Evolutionary conservation across 2,329 filamentous ascomycete genomes (phyloP), one percentile per base, ranked within the genome.

Genomic region (Alternaria longipes): DNA sequence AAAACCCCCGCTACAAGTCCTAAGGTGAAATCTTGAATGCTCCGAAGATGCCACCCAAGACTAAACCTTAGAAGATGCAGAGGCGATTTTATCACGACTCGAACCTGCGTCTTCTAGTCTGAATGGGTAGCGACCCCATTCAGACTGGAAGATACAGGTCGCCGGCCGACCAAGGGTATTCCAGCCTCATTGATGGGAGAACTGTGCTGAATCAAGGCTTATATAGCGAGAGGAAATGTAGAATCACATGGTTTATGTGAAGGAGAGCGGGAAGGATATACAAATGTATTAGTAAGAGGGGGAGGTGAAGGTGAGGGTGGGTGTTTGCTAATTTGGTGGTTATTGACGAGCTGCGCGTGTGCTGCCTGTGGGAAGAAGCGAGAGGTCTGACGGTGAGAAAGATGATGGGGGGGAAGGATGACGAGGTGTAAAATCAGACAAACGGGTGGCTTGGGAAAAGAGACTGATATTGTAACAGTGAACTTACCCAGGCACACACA

Each of bases 81-180:
- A n/a, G 20, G 8, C 36, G 30, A 32, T 51, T 51, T 51, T 51
- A 51, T 51, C 47, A 36, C 34, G 34, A 52, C 34, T 52, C 34
- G 49, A 52, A 52, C 34, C 20, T 9, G 16, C 24, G 24, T 34
- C 38, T 26, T 28, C 49, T 3, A 52, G 14, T 36, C 16, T 40
- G 22, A 20, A 18, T 12, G 22, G 32, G 32, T 22, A 52, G 45
- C 28, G 30, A 49, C 46, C 46, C 46, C 30, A 20, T 40, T n/a
- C n/a, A 18, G 8, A 20, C n/a, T 20, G 14, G n/a, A 40, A 40
- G 36, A 16, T 40, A 16, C 49, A 26, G 22, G 49, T 49, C 28
- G n/a, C 49, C 49, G 16, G 14, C 49, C 49, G 49, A 40, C 34
- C 34, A 40, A 32, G 22, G 34, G 49, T 28, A 22, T 52, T 52